phyloP scores from a whole-genome alignment of 371 early-diverging fungal genomes.

The Mucor velutinosus region DNA sequence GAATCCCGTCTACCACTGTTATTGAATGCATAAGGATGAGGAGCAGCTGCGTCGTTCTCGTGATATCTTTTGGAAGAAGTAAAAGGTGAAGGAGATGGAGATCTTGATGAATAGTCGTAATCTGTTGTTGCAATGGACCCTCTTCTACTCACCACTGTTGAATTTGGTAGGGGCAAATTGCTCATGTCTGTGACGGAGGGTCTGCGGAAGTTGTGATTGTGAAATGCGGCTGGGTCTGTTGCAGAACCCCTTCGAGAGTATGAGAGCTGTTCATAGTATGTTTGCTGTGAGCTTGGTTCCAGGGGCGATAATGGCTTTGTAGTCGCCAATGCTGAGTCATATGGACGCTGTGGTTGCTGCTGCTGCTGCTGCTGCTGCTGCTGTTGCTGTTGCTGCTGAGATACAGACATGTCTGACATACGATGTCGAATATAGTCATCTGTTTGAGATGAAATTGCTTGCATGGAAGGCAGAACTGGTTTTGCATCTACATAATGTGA shows the following conservation, averaged over 20 bases:
- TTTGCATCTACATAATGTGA: not conserved
- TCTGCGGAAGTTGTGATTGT: conserved; percentile 21
- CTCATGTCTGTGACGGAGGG: conserved; percentile 37
- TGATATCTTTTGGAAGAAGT: conserved; percentile 12
- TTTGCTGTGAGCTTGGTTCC: conserved; percentile 36
- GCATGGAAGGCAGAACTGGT: conserved; percentile 8
- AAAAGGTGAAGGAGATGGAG: conserved; percentile 42
- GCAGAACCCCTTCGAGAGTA: conserved; percentile 45
- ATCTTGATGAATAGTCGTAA: conserved; percentile 45
- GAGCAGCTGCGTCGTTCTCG: conserved; percentile 11
- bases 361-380: conserved; percentile 1
- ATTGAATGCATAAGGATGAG: conserved; percentile 12
- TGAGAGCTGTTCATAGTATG: conserved; percentile 19
- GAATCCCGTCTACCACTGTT: conserved; percentile 41
- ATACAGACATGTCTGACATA: conserved; percentile 50
- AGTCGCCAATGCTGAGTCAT: not conserved
- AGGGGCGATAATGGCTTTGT: conserved; percentile 24
- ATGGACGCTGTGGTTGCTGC: not conserved
- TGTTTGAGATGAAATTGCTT: conserved; percentile 10
- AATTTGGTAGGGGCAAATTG: conserved; percentile 34
- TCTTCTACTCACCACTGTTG: conserved; percentile 37
- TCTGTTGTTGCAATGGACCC: conserved; percentile 45
- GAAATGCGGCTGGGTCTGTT: conserved; percentile 29
- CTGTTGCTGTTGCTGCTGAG: conserved; percentile 3
- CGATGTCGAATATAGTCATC: conserved; percentile 51